Base-by-base conservation (phyloP, 2,329 filamentous ascomycete genomes). In the Dactylellina cionopaga region DNA sequence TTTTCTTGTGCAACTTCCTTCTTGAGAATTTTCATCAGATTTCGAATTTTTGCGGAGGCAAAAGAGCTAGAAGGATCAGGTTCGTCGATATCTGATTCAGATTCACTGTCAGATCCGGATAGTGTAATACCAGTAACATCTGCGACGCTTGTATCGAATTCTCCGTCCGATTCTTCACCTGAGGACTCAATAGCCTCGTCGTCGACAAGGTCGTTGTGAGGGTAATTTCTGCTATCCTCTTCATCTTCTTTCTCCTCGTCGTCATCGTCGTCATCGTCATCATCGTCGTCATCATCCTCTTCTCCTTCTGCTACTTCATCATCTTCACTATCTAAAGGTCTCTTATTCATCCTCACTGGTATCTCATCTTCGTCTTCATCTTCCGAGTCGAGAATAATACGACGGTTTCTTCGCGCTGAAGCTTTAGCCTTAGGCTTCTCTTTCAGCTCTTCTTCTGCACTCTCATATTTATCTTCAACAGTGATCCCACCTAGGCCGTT, bases 11-110 rank as follows among this genome's bases (percentile, higher is more conserved):
- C 83, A 0, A 89, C 88, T 80, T 99, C 95, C 44, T 87, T 87
- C 75, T 88, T 86, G 6, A 99, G 86, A 55, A 99, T 91, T 72
- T 88, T 85, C 78, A 96, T 86, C 17, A 98, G 85, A 76, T 95
- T 89, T 44, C 90, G 89, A 77, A 99, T 96, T 83, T 99, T 99
- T 77, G 95, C 94, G 0, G 95, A 99, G 1, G 88, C 85, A 24
- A 87, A 83, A 31, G 90, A 83, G 25, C 83, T 82, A 5, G 68
- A 64, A 27, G 68, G 68, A 41, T 79, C 77, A 37, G 77, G 77
- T 31, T 69, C 73, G 46, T 81, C 80, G 29, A 79, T 79, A 39
- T 80, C 77, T 46, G 24, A 75, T 54, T 75, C 75, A 75, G 66
- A 77, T 75, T 78, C 77, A 10, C 52, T 52, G 11, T 72, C 68